Conservation (phyloP, 2,329 filamentous ascomycete genomes). For the Scedosporium aurantiacum region DNA sequence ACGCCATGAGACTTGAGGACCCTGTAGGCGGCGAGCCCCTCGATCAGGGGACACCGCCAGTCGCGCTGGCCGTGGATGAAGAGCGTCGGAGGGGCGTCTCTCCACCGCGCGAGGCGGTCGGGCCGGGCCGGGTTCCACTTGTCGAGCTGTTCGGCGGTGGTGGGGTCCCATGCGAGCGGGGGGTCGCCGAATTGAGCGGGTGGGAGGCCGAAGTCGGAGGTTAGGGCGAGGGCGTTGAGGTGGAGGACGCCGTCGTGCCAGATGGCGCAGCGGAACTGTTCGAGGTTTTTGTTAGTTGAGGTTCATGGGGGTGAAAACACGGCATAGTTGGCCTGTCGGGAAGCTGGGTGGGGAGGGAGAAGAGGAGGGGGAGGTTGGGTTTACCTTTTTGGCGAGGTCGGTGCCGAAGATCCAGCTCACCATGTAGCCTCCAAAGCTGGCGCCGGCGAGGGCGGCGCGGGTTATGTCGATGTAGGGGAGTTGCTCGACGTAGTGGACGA, state of each 20-base stretch:
- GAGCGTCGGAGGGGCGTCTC: slow-evolving; percentile 51
- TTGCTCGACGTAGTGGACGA: slow-evolving; percentile 38
- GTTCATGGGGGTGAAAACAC: not conserved
- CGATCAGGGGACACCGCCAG: slow-evolving; percentile 38
- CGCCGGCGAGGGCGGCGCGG: slow-evolving; percentile 41
- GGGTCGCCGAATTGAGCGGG: slow-evolving; percentile 31
- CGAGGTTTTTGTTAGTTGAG: not conserved
- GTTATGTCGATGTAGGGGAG: slow-evolving; percentile 42
- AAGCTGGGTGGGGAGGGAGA: no score
- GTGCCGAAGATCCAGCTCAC: slow-evolving; percentile 48
- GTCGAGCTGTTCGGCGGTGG: slow-evolving; percentile 21
- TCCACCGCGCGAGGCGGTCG: slow-evolving; percentile 45
- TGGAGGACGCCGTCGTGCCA: slow-evolving; percentile 37
- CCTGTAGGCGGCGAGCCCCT: slow-evolving; percentile 61
- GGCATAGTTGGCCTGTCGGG: not conserved
- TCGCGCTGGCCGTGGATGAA: slow-evolving; percentile 63
- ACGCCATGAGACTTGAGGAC: slow-evolving; percentile 57
- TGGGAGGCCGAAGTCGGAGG: slow-evolving; percentile 14
- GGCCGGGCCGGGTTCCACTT: slow-evolving; percentile 37
- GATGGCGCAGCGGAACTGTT: slow-evolving; percentile 19
- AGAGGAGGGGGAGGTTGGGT: slow-evolving; percentile 12
- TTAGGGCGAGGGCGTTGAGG: slow-evolving; percentile 17
- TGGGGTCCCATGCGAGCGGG: slow-evolving; percentile 27
- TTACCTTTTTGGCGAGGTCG: slow-evolving; percentile 33
- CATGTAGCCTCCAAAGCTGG: slow-evolving; percentile 49